Evolutionary conservation across 768 basidiomycete genomes (phyloP), one percentile per base, ranked within the genome.

Genomic region (Cyclocybe aegerita): DNA sequence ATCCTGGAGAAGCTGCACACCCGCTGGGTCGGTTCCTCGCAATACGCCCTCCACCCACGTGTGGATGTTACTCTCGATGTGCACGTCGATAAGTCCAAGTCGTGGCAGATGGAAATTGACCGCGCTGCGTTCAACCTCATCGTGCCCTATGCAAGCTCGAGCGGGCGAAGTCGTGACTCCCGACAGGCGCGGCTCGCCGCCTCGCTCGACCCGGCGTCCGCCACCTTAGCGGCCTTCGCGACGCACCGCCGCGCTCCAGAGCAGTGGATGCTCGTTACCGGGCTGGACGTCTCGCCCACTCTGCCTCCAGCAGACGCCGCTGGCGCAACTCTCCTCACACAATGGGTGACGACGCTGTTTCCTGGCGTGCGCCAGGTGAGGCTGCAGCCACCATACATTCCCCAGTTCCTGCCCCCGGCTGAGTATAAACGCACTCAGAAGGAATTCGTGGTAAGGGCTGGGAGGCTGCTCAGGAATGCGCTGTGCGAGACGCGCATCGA

Each of bases 261-360:
- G 12, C 46, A 44, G 15, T 53, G 52, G 52, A 39, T 48, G 29
- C 40, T 53, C 29, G 44, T 53, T 29, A 36, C 52, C 10, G 39
- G 40, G 9, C 47, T 53, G 7, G 38, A 43, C 9, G n/a, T 53
- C 7, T 48, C 34, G 16, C 46, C 46, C 17, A 43, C 42, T 2
- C 32, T 43, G 17, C 52, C 52, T 31, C 52, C 52, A 7, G 47
- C 33, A 9, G 39, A 31, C 11, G n/a, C 35, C 9, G 33, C 8
- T 17, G 16, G 48, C 29, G 52, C 52, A 1, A 16, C n/a, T 23
- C n/a, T 34, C 7, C 46, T 53, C 4, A 46, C 42, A 9, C 40
- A 44, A 8, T 53, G 52, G 52, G 52, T 53, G 29, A 48, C 41
- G 2, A 48, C 52, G 8, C 29, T 53, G 3, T 53, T 53, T n/a